Evolutionary conservation across 148 eudicot genomes (phyloP), one percentile per base, ranked within the genome.

Genomic region (Dianthus caryophyllus): DNA sequence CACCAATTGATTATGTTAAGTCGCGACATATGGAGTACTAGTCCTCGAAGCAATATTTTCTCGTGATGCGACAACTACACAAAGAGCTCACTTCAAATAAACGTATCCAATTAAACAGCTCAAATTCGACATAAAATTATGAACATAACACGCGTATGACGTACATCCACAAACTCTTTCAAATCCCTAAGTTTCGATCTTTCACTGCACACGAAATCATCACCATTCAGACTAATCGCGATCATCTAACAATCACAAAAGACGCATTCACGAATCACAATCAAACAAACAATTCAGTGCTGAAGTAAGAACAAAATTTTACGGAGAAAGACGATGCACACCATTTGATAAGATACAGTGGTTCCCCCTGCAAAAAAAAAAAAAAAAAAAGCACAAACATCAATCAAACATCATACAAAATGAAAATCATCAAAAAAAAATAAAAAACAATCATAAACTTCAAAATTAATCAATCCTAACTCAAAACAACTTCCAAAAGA

Each of bases 311-410:
- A 41, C 44, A 9, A 41, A 9, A 9, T 4, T 3, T 4, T 17
- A 30, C 2, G 4, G 20, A 44, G 1, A 67, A 29, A 31, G 47
- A 36, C 36, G 25, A 83, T 90, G 57, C 78, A 94, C 99, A 94
- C 99, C 99, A 94, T 84, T 90, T 94, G 70, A 94, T 88, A 69
- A 90, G 79, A 84, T 88, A 94, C 63, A 86, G 96, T 52, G 78
- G 75, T 81, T 83, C 78, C 5, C 99, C 97, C 97, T 94, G 70
- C 61, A 73, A 33, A 26, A 16, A 64, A 48, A 36, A 16, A 36
- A 65, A 26, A 52, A 73, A 33, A 26, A 16, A 64, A 48, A 36
- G 21, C 50, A 65, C 43, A 52, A 77, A 71, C 74, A 77, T 56
- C 74, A 20, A 38, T 39, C 17, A 15, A 49, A n/a, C 51, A 61